Evolutionary conservation across 495 filamentous ascomycete species (phyloP), one percentile per base, ranked within the genome.

Genomic region (Pyrenopolyporus hunteri): DNA sequence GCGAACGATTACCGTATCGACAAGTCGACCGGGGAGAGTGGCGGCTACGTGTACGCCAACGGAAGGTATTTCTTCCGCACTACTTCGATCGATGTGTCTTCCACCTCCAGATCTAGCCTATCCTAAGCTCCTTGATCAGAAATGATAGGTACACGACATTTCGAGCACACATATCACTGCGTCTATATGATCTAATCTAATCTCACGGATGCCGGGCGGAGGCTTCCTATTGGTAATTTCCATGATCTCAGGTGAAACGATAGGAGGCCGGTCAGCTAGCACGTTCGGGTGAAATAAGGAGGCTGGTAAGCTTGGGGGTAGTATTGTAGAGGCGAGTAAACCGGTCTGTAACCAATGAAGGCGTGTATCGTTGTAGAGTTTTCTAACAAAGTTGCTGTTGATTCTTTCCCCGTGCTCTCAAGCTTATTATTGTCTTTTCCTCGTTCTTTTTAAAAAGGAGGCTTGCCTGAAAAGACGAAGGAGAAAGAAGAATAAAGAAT

Each of bases 281-380:
- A 36, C 20, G 16, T 22, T 36, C 7, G 32, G 28, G n/a, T 28
- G 48, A 64, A 64, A 48, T 29, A 36, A 13, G 58, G 58, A 19
- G 58, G 58, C 37, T 62, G 58, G 57, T 58, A 49, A 26, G 25
- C n/a, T 39, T 10, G 22, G n/a, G n/a, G 16, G 17, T 25, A 19
- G 33, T 11, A 4, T 16, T 25, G 26, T 37, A 39, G 9, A 37
- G 33, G 33, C 14, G n/a, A 22, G 42, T 37, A 42, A 22, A 17
- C 36, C 10, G 36, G 58, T 32, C 31, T 32, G 43, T 25, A 9
- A 5, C 9, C 26, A 5, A 9, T 9, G 26, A 29, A 9, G 26
- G 26, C 26, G 26, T n/a, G n/a, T n/a, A n/a, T n/a, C n/a, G n/a
- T n/a, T n/a, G n/a, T n/a, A n/a, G n/a, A n/a, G n/a, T n/a, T n/a